These are phyloP conservation scores for Aristolochia contorta DNA, from an alignment of 164 flowering plant species.

Conservation along the genomic window DNA sequence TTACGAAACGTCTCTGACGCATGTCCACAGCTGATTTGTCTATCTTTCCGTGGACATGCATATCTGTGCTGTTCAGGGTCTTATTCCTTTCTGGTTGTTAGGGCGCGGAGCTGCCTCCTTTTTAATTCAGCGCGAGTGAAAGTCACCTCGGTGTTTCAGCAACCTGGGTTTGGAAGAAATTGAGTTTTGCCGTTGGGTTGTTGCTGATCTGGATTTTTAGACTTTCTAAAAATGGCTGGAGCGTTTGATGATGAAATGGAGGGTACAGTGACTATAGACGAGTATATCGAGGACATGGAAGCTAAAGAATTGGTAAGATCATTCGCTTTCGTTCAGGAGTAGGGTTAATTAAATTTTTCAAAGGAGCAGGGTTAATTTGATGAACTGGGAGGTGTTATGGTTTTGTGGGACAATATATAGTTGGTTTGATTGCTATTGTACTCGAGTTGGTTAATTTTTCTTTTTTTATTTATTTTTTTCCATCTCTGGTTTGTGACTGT, in stretches of 20 bases:
- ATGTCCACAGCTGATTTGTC: not conserved
- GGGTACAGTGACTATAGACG: slow-evolving; percentile 51
- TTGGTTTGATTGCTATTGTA: not conserved
- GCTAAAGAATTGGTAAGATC: slow-evolving; percentile 56
- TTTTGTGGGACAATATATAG: not conserved
- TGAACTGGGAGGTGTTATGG: not conserved
- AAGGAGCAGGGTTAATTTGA: not conserved
- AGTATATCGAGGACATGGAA: slow-evolving; percentile 55
- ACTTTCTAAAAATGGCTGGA: slow-evolving; percentile 32
- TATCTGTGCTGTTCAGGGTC: not conserved
- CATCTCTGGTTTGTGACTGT: not conserved
- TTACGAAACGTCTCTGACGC: not conserved
- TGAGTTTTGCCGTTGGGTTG: not conserved
- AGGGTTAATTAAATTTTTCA: no score
- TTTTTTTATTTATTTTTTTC: no score
- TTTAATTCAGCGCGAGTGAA: not conserved
- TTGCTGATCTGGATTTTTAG: not conserved
- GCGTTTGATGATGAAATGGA: slow-evolving; percentile 51
- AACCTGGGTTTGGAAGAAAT: not conserved
- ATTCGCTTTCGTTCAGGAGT: not conserved
- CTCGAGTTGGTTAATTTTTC: not conserved
- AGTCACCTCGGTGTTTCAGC: not conserved
- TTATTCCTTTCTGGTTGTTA: not conserved
- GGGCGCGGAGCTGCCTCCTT: not conserved
- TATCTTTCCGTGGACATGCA: not conserved